Evolutionary conservation across 2,329 filamentous ascomycete genomes (phyloP).

Genomic region (Alternaria gansuensis): DNA sequence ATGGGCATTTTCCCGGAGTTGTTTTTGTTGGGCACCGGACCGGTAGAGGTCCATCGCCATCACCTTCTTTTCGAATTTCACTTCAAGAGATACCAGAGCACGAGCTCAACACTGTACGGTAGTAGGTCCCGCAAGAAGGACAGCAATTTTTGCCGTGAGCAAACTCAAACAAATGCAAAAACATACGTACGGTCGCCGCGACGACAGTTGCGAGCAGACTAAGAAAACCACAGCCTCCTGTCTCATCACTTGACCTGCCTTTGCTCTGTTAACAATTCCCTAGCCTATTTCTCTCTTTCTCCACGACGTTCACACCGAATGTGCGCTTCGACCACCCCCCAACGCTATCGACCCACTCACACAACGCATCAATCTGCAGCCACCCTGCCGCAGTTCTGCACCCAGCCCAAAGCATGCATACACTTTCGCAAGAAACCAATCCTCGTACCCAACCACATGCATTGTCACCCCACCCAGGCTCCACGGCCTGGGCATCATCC

Average conservation of each 20-base stretch:
- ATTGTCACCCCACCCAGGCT: slow-evolving; percentile 19
- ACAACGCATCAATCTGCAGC: slow-evolving; percentile 30
- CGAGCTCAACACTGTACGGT: slow-evolving; percentile 48
- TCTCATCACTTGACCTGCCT: slow-evolving; percentile 2
- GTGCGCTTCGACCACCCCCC: slow-evolving; percentile 10
- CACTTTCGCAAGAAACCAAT: slow-evolving; percentile 26
- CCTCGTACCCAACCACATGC: slow-evolving; percentile 28
- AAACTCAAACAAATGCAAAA: slow-evolving; percentile 27
- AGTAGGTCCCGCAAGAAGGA: slow-evolving; percentile 38
- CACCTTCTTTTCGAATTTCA: slow-evolving; percentile 40
- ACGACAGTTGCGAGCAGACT: slow-evolving; percentile 15
- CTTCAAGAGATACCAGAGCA: slow-evolving; percentile 52
- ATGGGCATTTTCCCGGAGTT: slow-evolving; percentile 38
- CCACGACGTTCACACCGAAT: slow-evolving; percentile 6
- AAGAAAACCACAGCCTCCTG: slow-evolving; percentile 13
- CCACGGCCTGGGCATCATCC: slow-evolving; percentile 23
- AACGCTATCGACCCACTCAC: slow-evolving; percentile 27
- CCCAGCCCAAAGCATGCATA: slow-evolving; percentile 24
- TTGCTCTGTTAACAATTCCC: neutral
- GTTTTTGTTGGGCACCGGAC: slow-evolving; percentile 23
- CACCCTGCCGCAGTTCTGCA: slow-evolving; percentile 26
- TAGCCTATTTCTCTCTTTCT: neutral
- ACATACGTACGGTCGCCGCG: slow-evolving; percentile 26
- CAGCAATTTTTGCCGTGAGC: slow-evolving; percentile 23
- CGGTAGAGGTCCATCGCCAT: slow-evolving; percentile 28